phyloP scores from a whole-genome alignment of 73 alveolate species.

The Paraurostyla sp. region DNA sequence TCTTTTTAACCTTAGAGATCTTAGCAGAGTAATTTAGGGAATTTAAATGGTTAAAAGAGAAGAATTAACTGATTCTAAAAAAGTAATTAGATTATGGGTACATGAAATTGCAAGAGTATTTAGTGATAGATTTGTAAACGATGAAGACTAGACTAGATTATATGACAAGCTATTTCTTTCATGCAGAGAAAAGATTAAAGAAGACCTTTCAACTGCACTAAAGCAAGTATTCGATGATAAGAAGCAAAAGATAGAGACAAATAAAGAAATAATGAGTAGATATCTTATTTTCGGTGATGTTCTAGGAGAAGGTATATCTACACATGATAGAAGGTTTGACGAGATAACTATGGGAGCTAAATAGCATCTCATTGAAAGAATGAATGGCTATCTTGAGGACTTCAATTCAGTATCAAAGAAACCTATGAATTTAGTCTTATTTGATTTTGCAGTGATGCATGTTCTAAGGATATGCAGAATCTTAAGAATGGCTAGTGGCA shows the following conservation, averaged over 20 bases:
- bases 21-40: constrained; percentile 96
- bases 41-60: constrained; percentile 78
- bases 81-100: constrained; percentile 92
- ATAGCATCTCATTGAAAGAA: constrained; percentile 73
- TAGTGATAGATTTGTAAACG: constrained; percentile 85
- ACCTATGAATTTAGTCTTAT: constrained; percentile 93
- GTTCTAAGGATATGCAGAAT: constrained; percentile 93
- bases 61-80: constrained; percentile 64
- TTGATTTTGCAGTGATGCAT: constrained; percentile 94
- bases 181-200: constrained; percentile 84
- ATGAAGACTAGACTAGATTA: constrained; percentile 79
- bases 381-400: constrained; percentile 87
- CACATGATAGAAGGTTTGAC: constrained; percentile 91
- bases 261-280: constrained; percentile 77
- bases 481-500: constrained; percentile 92
- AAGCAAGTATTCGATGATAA: constrained; percentile 76
- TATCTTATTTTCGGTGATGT: constrained; percentile 82
- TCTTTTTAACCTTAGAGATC: constrained; percentile 91
- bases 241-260: constrained; percentile 78
- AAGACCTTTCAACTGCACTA: constrained; percentile 81
- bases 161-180: constrained; percentile 81
- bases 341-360: constrained; percentile 78
- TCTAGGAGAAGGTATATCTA: constrained; percentile 83
- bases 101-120: constrained; percentile 96
- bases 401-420: constrained; percentile 90